Percentiles rank a stretch among this genome's conserved stretches.
phyloP scores from a whole-genome alignment of 1,139 yeast species.

The Protomyces lactucae-debilis region DNA sequence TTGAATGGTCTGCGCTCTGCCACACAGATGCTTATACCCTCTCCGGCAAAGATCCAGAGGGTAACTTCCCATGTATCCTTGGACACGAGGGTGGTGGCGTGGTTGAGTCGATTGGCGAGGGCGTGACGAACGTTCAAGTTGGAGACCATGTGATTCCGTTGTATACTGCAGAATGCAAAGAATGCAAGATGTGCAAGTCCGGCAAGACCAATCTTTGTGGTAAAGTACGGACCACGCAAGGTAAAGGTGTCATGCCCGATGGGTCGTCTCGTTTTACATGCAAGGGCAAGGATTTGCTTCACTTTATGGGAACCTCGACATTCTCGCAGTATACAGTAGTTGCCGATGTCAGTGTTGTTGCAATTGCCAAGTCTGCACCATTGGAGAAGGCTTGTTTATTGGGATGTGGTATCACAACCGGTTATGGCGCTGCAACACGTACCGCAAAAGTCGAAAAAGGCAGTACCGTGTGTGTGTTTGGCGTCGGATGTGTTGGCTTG shows the following conservation, averaged over 20 bases:
- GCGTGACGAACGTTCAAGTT: constrained; percentile 74
- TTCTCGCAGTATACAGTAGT: constrained; percentile 96
- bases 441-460: constrained; percentile 90
- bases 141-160: constrained; percentile 90
- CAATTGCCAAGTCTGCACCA: constrained; percentile 77
- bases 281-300: constrained; percentile 74
- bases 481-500: constrained; percentile 96
- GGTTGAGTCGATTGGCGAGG: constrained; percentile 89
- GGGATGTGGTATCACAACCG: constrained; percentile 98
- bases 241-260: constrained; percentile 91
- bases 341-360: constrained; percentile 95
- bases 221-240: constrained; percentile 85
- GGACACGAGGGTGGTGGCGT: constrained; percentile 98
- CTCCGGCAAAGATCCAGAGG: constrained; percentile 94
- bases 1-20: constrained; percentile 87
- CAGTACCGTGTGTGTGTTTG: constrained; percentile 92
- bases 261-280: constrained; percentile 80
- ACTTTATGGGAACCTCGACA: constrained; percentile 97
- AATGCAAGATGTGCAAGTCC: constrained; percentile 90
- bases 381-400: constrained; percentile 83
- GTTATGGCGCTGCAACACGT: constrained; percentile 94
- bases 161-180: constrained; percentile 93
- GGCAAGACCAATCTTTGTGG: constrained; percentile 96
- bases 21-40: constrained; percentile 97
- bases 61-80: constrained; percentile 77